Evolutionary conservation across 345 rosid species (phyloP), one percentile per base, ranked within the genome.

Genomic region (Salix udensis): DNA sequence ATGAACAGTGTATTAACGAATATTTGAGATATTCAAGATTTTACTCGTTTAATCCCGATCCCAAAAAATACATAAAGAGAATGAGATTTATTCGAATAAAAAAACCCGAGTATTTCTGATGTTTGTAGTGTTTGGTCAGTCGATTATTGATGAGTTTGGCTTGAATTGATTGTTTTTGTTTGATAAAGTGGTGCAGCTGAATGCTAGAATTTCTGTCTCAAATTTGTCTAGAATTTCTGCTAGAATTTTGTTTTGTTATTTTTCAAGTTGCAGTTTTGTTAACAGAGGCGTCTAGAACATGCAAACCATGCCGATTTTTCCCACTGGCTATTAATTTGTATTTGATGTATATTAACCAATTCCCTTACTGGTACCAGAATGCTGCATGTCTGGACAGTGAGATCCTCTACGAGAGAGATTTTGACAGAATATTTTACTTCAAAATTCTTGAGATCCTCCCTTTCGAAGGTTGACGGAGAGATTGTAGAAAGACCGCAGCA

Each of bases 361-460:
- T n/a, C 60, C 60, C 7, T 52, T 21, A 31, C 65, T 50, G 48
- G 39, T 37, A 65, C 70, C 85, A 92, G 97, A 89, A 92, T 87
- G 93, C 94, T 74, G 80, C 85, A 68, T 74, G 86, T 48, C 66
- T 92, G 82, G 97, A 92, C 84, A 89, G 98, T 80, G 98, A 92
- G 82, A 91, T 94, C 48, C 88, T 92, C 70, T 92, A 92, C 67
- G 94, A 91, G 70, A 87, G 96, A 6, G 98, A 94, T 73, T 92
- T 91, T 80, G 97, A 92, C 60, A 90, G 94, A 94, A 81, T 94
- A 87, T 80, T 94, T 94, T 26, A 97, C 31, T 92, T 94, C 76
- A 90, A 94, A 82, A 94, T 97, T 18, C 94, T 94, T 37, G 96
- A 94, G 85, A 92, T 94, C 97, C 18, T 94, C 90, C 86, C 91